Evolutionary conservation across 140 eudicot genomes (phyloP), one percentile per base, ranked within the genome.

Genomic region (Stevia rebaudiana): DNA sequence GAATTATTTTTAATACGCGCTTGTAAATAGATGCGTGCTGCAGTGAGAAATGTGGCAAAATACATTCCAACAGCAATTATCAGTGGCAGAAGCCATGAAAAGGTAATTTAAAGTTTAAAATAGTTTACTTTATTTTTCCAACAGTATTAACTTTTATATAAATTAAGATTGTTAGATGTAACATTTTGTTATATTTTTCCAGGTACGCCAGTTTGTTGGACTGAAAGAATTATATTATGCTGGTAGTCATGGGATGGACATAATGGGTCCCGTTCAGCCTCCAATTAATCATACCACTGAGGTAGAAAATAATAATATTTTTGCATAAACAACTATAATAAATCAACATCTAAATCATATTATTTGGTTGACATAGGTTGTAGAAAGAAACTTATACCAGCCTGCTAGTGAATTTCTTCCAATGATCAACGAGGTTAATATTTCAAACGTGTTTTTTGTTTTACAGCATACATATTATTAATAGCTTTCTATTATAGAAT

Each of bases 161-260:
- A 8, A 22, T 12, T 41, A 41, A 1, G 31, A 35, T 71, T 55
- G 24, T 12, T 54, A 16, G 66, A 51, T 64, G 0, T 52, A 8
- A 51, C 44, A 40, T 17, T 24, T 68, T 51, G 28, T 70, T 62
- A 18, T 53, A n/a, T 25, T 51, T 51, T 23, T 70, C 11, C 78
- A 91, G 98, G 98, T 91, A 2, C 70, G 71, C 49, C 76, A 85
- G 69, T 87, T 91, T 59, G 95, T 91, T 53, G 89, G 89, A 68
- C 79, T 92, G 61, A 73, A 76, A 11, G 96, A 88, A 68, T 89
- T 92, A 49, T 88, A 87, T 73, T 92, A 92, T 78, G 98, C 98
- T 28, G 96, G 98, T 54, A 92, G 98, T 75, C 98, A 92, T 70
- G 98, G 98, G 41, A 88, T 92, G 98, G 98, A 92, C 74, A 92